These are phyloP conservation scores for Pseudocercospora fuligena DNA, from an alignment of 2,329 filamentous ascomycete genomes.

Conservation along the genomic window DNA sequence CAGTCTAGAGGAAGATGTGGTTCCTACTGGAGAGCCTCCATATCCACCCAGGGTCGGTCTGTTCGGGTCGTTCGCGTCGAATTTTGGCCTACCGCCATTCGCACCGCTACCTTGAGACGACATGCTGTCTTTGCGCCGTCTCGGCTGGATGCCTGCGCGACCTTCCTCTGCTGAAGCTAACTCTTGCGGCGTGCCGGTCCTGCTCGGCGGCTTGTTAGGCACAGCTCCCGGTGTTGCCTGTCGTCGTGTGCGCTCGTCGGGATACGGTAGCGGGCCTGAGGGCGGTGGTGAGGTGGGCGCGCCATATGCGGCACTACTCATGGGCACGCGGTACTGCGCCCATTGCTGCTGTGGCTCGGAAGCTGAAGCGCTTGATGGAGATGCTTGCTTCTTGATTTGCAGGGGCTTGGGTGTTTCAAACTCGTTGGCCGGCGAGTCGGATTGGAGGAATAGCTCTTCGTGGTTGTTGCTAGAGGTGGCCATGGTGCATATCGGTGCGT, in stretches of 20 bases:
- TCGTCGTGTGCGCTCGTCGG: conserved; percentile 34
- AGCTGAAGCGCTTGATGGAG: conserved; percentile 20
- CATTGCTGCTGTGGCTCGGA: conserved; percentile 39
- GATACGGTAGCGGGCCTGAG: conserved; percentile 38
- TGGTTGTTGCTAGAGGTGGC: conserved; percentile 20
- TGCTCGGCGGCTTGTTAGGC: conserved; percentile 25
- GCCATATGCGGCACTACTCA: conserved; percentile 37
- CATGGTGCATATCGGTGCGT: conserved; percentile 20
- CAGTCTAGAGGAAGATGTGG: conserved; percentile 54
- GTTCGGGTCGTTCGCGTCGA: conserved; percentile 55
- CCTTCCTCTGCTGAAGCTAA: conserved; percentile 33
- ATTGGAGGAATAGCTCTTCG: conserved; percentile 32
- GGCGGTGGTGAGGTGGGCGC: conserved; percentile 40
- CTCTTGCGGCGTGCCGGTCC: conserved; percentile 36
- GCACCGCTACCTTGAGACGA: conserved; percentile 37
- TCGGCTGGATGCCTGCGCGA: conserved; percentile 24
- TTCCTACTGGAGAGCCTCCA: conserved; percentile 39
- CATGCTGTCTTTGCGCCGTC: conserved; percentile 38
- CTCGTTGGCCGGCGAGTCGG: conserved; percentile 19
- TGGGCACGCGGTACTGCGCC: conserved; percentile 41
- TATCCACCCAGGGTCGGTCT: conserved; percentile 54
- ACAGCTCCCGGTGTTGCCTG: conserved; percentile 27
- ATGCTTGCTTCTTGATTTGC: conserved; percentile 39
- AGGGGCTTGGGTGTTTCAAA: conserved; percentile 38
- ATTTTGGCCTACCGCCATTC: conserved; percentile 44